Evolutionary conservation across 164 flowering plant genomes (phyloP), one percentile per base, ranked within the genome.

Genomic region (Magnolia changhungtana): DNA sequence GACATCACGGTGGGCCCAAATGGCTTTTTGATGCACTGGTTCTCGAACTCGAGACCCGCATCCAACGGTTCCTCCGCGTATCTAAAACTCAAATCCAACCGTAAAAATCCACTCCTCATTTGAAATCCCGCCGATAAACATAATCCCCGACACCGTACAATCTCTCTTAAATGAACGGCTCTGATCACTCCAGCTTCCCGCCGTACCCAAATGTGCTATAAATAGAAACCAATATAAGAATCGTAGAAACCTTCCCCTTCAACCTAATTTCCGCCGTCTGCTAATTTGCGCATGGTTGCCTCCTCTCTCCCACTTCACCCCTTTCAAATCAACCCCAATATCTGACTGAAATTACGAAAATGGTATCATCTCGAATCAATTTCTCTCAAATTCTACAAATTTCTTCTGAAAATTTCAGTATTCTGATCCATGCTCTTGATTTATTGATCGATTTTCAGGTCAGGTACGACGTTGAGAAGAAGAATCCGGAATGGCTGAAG

Each of bases 401-500:
- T 20, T 63, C 19, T n/a, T 18, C 20, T 19, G 16, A 61, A 23
- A 68, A 74, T 20, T 21, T 72, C 8, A 1, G 52, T 31, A 20
- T 31, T 50, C 16, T 51, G 29, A 7, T 18, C 7, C 23, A 63
- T 2, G 14, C 9, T 72, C 19, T 29, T 52, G 23, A 24, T 67
- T 63, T 31, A 20, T 19, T 7, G 20, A 5, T 73, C 10, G 27
- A 59, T 59, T 21, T 52, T 52, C 19, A 78, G 73, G 61, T 74
- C 19, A 52, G 67, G 51, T 73, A 21, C 45, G 63, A 29, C 2
- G 9, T 19, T 8, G 24, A 20, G 66, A 31, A 50, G n/a, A 16
- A 24, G 49, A n/a, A 71, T 49, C 71, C 78, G 7, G 51, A 19
- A 20, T 83, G 85, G 85, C 19, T 83, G 7, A 66, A 70, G 1